Evolutionary conservation across 176 grass and related monocot species (phyloP).

Genomic region (Oryza longistaminata): DNA sequence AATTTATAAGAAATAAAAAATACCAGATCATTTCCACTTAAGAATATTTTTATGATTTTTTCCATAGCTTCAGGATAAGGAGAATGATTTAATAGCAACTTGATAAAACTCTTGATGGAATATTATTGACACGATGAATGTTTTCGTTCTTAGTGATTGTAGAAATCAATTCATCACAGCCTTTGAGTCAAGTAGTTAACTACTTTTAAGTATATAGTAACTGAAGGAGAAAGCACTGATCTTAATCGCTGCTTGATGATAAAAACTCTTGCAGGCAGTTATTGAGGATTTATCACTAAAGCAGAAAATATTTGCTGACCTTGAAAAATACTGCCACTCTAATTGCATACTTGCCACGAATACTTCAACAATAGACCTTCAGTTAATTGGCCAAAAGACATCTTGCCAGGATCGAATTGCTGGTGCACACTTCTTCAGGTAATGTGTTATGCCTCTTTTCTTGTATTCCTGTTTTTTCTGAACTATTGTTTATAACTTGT

Average conservation of each 20-base stretch:
- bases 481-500: constrained; percentile 28
- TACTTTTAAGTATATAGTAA: constrained; percentile 9
- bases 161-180: neutral
- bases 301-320: constrained; percentile 83
- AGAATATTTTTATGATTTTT: neutral
- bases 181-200: constrained; percentile 24
- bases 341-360: constrained; percentile 80
- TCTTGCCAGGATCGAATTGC: constrained; percentile 66
- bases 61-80: neutral
- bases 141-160: constrained; percentile 35
- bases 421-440: constrained; percentile 91
- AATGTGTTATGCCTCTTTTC: constrained; percentile 30
- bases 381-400: constrained; percentile 77
- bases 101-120: constrained; percentile 24
- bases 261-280: constrained; percentile 59
- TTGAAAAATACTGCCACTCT: constrained; percentile 68
- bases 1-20: neutral
- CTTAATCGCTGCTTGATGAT: neutral
- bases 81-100: neutral
- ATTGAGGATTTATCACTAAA: constrained; percentile 71
- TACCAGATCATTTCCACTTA: neutral
- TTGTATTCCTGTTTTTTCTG: constrained; percentile 18
- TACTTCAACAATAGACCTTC: constrained; percentile 85
- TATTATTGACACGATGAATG: constrained; percentile 42
- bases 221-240: constrained; percentile 16